phyloP scores from a whole-genome alignment of 192 early-diverging fungal species.

The Linnemannia exigua region DNA sequence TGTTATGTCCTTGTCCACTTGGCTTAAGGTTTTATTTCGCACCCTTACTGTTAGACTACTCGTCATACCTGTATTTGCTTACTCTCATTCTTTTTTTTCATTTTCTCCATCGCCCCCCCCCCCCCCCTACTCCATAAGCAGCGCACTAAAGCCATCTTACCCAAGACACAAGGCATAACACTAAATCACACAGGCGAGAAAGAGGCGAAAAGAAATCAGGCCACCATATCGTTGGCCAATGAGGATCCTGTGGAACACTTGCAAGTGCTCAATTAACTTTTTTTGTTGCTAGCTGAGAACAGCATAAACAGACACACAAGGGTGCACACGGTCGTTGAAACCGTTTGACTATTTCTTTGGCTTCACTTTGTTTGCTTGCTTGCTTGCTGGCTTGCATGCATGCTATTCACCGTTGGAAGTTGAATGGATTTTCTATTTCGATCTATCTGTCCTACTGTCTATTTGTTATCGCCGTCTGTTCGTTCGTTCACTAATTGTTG shows the following conservation, averaged over 20 bases:
- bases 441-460: background rate
- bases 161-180: background rate
- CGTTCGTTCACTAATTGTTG: too few relatives aligned
- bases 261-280: background rate
- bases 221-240: slow-evolving; percentile 33
- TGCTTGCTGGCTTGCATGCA: background rate
- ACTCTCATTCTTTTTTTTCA: too few relatives aligned
- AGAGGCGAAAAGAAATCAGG: slow-evolving; percentile 27
- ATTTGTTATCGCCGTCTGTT: background rate
- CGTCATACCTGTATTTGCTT: too few relatives aligned
- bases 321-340: background rate
- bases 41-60: too few relatives aligned
- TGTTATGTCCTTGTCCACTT: background rate
- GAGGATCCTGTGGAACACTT: slow-evolving; percentile 26
- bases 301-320: background rate
- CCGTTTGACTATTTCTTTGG: background rate
- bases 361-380: background rate
- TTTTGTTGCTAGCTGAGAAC: background rate
- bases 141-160: too few relatives aligned
- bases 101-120: too few relatives aligned
- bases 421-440: slow-evolving; percentile 2
- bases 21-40: too few relatives aligned
- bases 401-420: background rate
- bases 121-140: too few relatives aligned
- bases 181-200: background rate